Evolutionary conservation across 345 rosid species (phyloP).

Genomic region (Orychophragmus violaceus): DNA sequence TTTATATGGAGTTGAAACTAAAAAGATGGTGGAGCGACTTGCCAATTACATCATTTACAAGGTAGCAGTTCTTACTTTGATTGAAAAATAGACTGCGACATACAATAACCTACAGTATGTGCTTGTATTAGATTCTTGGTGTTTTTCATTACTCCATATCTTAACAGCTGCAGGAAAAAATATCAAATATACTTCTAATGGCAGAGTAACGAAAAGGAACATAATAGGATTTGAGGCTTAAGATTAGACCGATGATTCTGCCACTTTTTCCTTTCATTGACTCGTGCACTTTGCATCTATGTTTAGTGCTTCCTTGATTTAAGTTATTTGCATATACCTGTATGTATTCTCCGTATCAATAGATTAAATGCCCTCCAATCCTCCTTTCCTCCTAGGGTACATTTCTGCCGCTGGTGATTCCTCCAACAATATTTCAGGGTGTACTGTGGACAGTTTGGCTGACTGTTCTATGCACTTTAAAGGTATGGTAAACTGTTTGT

Average conservation of each 20-base stretch:
- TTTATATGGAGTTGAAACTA: conserved; percentile 70
- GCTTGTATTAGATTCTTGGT: conserved; percentile 2
- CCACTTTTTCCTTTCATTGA: neutral
- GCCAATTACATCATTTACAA: conserved; percentile 89
- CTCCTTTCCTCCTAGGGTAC: conserved; percentile 53
- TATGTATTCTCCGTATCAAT: neutral
- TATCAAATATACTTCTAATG: neutral
- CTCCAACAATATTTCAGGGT: conserved; percentile 71
- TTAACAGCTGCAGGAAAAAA: neutral
- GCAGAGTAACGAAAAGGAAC: neutral
- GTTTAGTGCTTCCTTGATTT: neutral
- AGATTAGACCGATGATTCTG: neutral
- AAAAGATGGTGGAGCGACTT: conserved; percentile 83
- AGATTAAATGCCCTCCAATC: neutral
- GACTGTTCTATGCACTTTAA: conserved; percentile 72
- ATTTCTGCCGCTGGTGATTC: conserved; percentile 81
- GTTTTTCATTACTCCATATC: neutral
- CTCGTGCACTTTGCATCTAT: neutral
- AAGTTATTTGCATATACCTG: neutral
- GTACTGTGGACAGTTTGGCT: conserved; percentile 92
- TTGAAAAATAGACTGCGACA: neutral
- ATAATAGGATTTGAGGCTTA: neutral
- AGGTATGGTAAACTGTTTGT: conserved; percentile 42
- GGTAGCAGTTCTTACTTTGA: conserved; percentile 41
- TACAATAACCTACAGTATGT: neutral